phyloP scores from a whole-genome alignment of 208 protist species.

The Leishmania mexicana region DNA sequence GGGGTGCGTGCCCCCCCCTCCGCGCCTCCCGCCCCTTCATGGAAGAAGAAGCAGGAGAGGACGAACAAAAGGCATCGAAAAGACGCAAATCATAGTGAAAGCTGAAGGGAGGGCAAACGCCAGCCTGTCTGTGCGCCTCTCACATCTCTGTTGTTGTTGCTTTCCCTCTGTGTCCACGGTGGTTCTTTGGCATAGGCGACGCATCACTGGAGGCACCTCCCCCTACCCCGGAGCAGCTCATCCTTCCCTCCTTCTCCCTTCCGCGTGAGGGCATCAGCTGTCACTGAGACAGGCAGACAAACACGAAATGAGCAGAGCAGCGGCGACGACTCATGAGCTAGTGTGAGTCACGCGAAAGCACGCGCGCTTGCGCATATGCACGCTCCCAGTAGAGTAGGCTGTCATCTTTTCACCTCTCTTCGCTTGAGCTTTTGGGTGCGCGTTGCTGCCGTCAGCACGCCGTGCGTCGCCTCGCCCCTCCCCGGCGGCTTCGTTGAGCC shows the following conservation, averaged over 20 bases:
- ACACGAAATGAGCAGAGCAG: background rate
- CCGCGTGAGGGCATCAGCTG: background rate
- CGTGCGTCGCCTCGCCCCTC: background rate
- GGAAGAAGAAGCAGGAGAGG: background rate
- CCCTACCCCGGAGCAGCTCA: background rate
- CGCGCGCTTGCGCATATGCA: too few relatives aligned
- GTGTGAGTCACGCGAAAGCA: background rate
- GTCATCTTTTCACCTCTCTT: background rate
- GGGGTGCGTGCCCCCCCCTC: too few relatives aligned
- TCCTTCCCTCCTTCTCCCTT: background rate
- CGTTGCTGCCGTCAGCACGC: background rate
- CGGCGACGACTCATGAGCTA: background rate
- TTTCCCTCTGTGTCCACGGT: background rate
- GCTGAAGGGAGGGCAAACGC: too few relatives aligned
- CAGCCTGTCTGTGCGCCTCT: too few relatives aligned
- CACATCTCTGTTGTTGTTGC: too few relatives aligned
- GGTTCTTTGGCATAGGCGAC: background rate
- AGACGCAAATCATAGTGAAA: background rate
- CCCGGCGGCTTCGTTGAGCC: background rate
- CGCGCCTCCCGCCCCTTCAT: too few relatives aligned
- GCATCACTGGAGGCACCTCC: background rate
- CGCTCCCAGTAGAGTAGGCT: background rate
- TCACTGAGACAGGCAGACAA: background rate
- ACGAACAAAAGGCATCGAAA: background rate
- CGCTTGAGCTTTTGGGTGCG: background rate